Percentiles rank a stretch among this genome's conserved stretches.
Evolutionary conservation across 169 alveolate species (phyloP).

Genomic region (Plasmodium fragile): DNA sequence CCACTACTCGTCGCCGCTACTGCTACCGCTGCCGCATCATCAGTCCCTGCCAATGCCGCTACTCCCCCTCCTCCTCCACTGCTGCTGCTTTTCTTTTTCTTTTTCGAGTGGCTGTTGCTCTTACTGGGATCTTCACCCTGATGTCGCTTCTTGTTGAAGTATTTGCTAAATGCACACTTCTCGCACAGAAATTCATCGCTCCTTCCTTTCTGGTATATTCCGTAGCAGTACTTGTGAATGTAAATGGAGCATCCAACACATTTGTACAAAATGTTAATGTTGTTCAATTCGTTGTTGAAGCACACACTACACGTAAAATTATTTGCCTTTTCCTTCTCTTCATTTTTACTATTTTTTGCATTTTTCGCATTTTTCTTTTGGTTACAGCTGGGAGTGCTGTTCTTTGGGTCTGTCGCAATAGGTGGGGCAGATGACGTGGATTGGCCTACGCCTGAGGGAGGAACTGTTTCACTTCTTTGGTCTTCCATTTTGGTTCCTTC

Average conservation of each 20-base stretch:
- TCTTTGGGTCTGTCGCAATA: neutral
- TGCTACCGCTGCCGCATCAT: neutral
- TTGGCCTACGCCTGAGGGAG: neutral
- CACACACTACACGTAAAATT: conserved; percentile 49
- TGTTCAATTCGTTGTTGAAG: conserved; percentile 12
- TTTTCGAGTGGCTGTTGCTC: neutral
- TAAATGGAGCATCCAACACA: conserved; percentile 25
- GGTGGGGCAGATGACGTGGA: neutral
- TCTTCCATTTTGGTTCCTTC: neutral
- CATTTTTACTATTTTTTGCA: neutral
- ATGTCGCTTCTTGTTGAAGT: neutral
- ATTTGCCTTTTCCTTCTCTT: conserved; percentile 7
- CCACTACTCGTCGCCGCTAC: neutral
- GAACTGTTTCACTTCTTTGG: neutral
- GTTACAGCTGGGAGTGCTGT: neutral
- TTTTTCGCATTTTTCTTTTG: neutral
- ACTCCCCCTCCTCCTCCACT: neutral
- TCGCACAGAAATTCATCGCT: conserved; percentile 67
- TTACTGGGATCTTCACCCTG: conserved; percentile 10
- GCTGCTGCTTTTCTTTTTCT: conserved; percentile 28
- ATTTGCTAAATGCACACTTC: conserved; percentile 15
- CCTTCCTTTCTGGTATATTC: conserved; percentile 40
- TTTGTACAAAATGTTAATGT: conserved; percentile 39
- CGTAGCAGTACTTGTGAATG: conserved; percentile 60
- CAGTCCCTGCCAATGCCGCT: too few relatives aligned